Evolutionary conservation across 2,329 filamentous ascomycete genomes (phyloP), one percentile per base, ranked within the genome.

Genomic region (Colletotrichum lindemuthianum): DNA sequence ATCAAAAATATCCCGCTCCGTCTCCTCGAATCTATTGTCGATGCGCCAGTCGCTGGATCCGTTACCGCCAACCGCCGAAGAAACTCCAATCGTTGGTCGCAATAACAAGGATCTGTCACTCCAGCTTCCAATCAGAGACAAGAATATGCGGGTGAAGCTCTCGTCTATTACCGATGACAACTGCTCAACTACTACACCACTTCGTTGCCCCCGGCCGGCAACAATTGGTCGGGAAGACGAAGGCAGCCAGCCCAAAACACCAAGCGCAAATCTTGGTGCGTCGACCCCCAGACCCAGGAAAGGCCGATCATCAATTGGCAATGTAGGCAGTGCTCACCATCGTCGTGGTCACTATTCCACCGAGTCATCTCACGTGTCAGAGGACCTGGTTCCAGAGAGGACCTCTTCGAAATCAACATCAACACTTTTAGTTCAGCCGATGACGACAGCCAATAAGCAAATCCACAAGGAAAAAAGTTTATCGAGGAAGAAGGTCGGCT

Each of bases 31-130:
- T 12, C 61, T 56, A 34, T 10, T 67, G 2, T 41, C 63, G 10
- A 36, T 45, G 7, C 69, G 59, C 48, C 63, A 55, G n/a, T 61
- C 68, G 24, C 61, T 66, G 12, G 68, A 68, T 13, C 52, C 63
- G 8, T 65, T 75, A 6, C 75, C 74, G 7, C 74, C 74, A 13
- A 75, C 72, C 2, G 69, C 69, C 9, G 74, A 76, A 54, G 74
- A 76, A 63, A 70, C 63, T 45, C 61, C 70, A 9, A 61, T 60
- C 6, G 39, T 63, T 44, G 47, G 32, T 34, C 34, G 10, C n/a
- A 39, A 48, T 24, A 13, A 37, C 9, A 43, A 34, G 7, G 36
- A 11, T 32, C 34, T 6, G 4, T 15, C 16, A 5, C 3, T 12
- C 33, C 13, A 40, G 8, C 44, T 16, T 33, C n/a, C 7, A 12